Conservation (phyloP, 2,329 filamentous ascomycete genomes). For the Eutypa lata region DNA sequence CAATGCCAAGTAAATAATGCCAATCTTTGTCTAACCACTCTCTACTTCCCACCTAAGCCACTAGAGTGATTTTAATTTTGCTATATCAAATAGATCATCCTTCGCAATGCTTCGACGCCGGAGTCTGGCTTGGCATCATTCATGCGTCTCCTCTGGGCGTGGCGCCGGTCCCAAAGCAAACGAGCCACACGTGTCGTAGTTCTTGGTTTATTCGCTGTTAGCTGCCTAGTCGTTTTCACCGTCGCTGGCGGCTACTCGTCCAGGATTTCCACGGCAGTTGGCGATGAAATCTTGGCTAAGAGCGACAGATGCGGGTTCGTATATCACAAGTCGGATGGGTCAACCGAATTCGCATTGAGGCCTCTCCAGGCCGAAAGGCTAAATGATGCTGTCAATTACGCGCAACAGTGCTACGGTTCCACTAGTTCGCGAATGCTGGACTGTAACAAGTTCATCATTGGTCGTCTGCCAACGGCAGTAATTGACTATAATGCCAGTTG, state of each 20-base stretch:
- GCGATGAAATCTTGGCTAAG: constrained; percentile 12
- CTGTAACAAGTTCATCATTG: constrained; percentile 6
- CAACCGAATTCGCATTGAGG: background rate
- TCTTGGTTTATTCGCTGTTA: background rate
- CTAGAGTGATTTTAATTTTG: background rate
- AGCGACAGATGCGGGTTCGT: constrained; percentile 6
- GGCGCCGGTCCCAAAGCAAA: background rate
- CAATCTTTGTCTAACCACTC: background rate
- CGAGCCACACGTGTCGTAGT: background rate
- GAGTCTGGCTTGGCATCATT: constrained; percentile 7
- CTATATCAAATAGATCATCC: background rate
- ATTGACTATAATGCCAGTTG: constrained; percentile 4
- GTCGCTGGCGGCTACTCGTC: constrained; percentile 13
- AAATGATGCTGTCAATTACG: constrained; percentile 10
- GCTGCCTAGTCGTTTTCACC: constrained; percentile 5
- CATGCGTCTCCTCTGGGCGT: constrained; percentile 4
- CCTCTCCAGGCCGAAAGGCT: background rate
- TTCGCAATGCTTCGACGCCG: constrained; percentile 12
- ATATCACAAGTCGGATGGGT: background rate
- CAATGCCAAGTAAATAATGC: constrained; percentile 9
- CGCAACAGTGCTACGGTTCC: constrained; percentile 10
- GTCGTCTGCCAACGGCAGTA: background rate
- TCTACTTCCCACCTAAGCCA: background rate
- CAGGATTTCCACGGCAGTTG: constrained; percentile 8
- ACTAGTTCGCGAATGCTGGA: background rate